Percentiles rank a stretch among this genome's conserved stretches.
Evolutionary conservation across 495 filamentous ascomycete species (phyloP).

Genomic region (Daldinia grandis): DNA sequence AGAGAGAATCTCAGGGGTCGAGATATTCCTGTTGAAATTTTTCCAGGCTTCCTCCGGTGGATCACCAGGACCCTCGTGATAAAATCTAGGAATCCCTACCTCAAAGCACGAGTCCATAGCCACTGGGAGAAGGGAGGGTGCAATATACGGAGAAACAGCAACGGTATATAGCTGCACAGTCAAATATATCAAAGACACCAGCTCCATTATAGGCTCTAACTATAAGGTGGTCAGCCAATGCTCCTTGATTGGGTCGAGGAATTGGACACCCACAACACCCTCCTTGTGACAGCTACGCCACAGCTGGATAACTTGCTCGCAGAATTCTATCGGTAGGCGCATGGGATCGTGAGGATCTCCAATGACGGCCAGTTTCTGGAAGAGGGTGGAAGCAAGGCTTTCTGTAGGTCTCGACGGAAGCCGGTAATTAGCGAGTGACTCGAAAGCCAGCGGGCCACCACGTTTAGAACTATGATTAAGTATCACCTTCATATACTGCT

Average conservation of each 20-base stretch:
- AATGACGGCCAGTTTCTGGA: conserved; percentile 52
- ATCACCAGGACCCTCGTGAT: conserved; percentile 36
- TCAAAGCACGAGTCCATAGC: conserved; percentile 49
- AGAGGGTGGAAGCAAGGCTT: conserved; percentile 54
- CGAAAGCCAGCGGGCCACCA: conserved; percentile 52
- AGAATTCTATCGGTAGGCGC: conserved; percentile 54
- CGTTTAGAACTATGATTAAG: conserved; percentile 52
- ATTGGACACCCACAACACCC: conserved; percentile 30
- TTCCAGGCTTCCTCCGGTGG: conserved; percentile 36
- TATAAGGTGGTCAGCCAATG: conserved; percentile 33
- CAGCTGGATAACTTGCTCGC: conserved; percentile 52
- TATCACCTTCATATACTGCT: conserved; percentile 54
- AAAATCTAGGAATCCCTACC: conserved; percentile 46
- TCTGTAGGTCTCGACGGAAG: conserved; percentile 52
- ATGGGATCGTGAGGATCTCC: conserved; percentile 48
- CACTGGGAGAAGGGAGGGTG: conserved; percentile 52
- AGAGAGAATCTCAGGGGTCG: conserved; percentile 51
- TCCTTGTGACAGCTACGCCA: conserved; percentile 57
- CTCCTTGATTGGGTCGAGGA: neutral
- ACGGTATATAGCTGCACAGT: conserved; percentile 52
- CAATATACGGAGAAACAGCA: conserved; percentile 53
- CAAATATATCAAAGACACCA: conserved; percentile 50
- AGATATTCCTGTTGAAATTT: conserved; percentile 44
- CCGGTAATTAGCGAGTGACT: conserved; percentile 51
- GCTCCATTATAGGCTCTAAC: conserved; percentile 54